These are phyloP conservation scores for Scedosporium dehoogii DNA, from an alignment of 2,329 filamentous ascomycete species.

Conservation along the genomic window DNA sequence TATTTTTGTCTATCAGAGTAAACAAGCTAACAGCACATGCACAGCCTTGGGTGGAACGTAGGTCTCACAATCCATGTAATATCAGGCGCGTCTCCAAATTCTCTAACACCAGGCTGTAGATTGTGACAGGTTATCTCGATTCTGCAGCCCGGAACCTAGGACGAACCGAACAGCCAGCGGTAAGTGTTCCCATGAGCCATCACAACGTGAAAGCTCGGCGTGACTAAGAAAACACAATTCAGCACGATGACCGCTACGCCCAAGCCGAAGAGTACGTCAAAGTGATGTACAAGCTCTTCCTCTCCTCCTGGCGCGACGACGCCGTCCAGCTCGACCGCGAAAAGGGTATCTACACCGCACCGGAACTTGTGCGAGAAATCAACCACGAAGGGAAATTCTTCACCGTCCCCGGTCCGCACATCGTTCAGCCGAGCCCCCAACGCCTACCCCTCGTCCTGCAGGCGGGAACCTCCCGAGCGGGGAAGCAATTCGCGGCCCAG, in stretches of 20 bases:
- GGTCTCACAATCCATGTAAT: background rate
- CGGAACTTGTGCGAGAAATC: slow-evolving; percentile 49
- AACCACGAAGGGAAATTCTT: slow-evolving; percentile 57
- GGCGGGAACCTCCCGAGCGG: slow-evolving; percentile 57
- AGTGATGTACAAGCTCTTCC: slow-evolving; percentile 57
- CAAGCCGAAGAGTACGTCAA: slow-evolving; percentile 55
- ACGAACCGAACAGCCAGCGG: slow-evolving; percentile 37
- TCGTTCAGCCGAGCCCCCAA: slow-evolving; percentile 57
- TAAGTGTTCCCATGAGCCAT: slow-evolving; percentile 8
- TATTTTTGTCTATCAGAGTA: no score
- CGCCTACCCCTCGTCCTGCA: slow-evolving; percentile 60
- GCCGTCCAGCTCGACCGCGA: slow-evolving; percentile 51
- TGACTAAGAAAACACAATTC: slow-evolving; percentile 1
- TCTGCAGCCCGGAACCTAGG: slow-evolving; percentile 59
- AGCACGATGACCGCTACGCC: slow-evolving; percentile 57
- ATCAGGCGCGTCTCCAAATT: background rate
- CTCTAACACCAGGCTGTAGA: slow-evolving; percentile 25
- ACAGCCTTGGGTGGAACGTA: slow-evolving; percentile 2
- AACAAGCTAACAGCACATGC: background rate
- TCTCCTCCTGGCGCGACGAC: slow-evolving; percentile 58
- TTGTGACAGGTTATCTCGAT: slow-evolving; percentile 63
- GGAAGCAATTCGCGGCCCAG: slow-evolving; percentile 56
- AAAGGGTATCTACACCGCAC: slow-evolving; percentile 44
- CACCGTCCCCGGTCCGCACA: slow-evolving; percentile 53
- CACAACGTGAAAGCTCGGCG: background rate